phyloP scores from a whole-genome alignment of 1,139 yeast species.

The Tardiomyces blankii region DNA sequence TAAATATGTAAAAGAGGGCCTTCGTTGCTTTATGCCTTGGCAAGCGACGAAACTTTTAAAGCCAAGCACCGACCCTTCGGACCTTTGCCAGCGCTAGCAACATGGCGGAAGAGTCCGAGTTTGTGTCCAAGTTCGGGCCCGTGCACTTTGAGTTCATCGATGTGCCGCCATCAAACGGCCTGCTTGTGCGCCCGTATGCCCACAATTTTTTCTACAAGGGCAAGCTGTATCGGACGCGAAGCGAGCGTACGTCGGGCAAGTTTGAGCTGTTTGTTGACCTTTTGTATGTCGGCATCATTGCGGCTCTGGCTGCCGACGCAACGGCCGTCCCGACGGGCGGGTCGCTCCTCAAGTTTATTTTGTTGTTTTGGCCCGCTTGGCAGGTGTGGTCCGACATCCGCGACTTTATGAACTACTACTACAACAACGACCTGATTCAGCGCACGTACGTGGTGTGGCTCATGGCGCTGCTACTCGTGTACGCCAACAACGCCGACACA shows the following conservation, averaged over 20 bases:
- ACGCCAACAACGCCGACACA: slow-evolving; percentile 39
- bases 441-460: slow-evolving; percentile 45
- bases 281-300: slow-evolving; percentile 54
- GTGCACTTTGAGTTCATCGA: background rate
- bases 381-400: slow-evolving; percentile 55
- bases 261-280: slow-evolving; percentile 53
- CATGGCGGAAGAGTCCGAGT: background rate
- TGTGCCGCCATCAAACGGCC: background rate
- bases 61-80: too few species aligned
- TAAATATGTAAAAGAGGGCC: too few species aligned
- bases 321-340: slow-evolving; percentile 40
- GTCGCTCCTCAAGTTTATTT: slow-evolving; percentile 37
- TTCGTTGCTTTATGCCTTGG: too few species aligned
- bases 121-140: slow-evolving; percentile 1
- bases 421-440: slow-evolving; percentile 50
- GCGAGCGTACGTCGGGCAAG: slow-evolving; percentile 41
- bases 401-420: slow-evolving; percentile 55
- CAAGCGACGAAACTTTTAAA: too few species aligned
- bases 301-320: slow-evolving; percentile 47
- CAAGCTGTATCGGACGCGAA: slow-evolving; percentile 42
- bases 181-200: slow-evolving; percentile 44
- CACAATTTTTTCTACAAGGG: slow-evolving; percentile 52
- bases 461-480: slow-evolving; percentile 38
- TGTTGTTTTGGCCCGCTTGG: slow-evolving; percentile 50
- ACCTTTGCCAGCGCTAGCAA: too few species aligned